Conservation (phyloP, 164 flowering plant species). For the Stephania cephalantha region DNA sequence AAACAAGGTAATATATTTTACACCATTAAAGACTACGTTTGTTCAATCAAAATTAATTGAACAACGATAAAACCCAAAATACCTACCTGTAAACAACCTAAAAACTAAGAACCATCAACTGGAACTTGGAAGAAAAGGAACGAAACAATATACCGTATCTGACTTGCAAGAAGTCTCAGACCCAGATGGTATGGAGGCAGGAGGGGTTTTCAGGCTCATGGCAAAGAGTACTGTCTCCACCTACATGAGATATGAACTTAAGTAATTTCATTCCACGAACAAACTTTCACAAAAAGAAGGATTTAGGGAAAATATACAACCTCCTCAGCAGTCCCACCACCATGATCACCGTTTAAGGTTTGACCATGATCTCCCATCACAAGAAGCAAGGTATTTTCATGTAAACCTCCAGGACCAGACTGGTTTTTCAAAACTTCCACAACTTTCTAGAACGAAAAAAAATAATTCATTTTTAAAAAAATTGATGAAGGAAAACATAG, state of each 20-base stretch:
- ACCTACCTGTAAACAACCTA: not conserved
- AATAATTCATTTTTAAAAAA: not conserved
- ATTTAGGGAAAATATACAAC: constrained; percentile 22
- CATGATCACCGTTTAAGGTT: constrained; percentile 98
- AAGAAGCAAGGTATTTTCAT: constrained; percentile 79
- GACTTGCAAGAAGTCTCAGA: constrained; percentile 43
- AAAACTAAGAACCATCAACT: not conserved
- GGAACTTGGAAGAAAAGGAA: not conserved
- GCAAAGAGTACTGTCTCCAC: constrained; percentile 95
- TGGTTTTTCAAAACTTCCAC: constrained; percentile 56
- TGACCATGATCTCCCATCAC: constrained; percentile 99
- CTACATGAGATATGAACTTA: constrained; percentile 34
- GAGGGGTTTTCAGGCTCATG: constrained; percentile 56
- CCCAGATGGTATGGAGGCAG: constrained; percentile 32
- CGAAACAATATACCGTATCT: constrained; percentile 45
- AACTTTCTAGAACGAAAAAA: constrained; percentile 51
- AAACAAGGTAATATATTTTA: not conserved
- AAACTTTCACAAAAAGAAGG: not conserved
- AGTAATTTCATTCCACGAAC: not conserved
- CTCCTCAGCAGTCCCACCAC: constrained; percentile 97
- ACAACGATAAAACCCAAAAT: not conserved
- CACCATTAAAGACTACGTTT: not conserved
- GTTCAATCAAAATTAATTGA: not conserved
- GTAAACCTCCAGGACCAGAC: constrained; percentile 78
- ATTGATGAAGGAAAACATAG: not conserved